Base-by-base conservation (phyloP, 768 basidiomycete genomes). In the Boletus pseudo-olivaceus region DNA sequence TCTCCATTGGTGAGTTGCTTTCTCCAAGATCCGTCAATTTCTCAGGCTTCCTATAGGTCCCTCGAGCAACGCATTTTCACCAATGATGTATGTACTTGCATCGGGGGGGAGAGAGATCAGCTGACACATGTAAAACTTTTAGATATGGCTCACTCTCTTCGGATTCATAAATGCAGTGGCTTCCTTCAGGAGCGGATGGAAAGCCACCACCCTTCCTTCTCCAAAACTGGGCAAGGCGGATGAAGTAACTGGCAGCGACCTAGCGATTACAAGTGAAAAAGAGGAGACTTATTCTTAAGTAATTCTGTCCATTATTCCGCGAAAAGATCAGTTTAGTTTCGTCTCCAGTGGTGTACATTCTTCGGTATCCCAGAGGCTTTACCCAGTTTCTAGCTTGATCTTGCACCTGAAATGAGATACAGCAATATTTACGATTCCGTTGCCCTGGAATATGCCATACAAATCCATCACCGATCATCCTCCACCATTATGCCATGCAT, bases 181-280 rank as follows among this genome's bases (percentile, higher is more conserved):
- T 6, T 79, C 85, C 3, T 87, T 88, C 72, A 73, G 83, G 61
- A 80, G 78, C 35, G 86, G 86, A 4, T 90, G 88, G 88, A 82
- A 77, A 53, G 85, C 87, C 2, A 87, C 85, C 15, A 78, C 83
- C 8, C 47, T 68, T 5, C 52, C 59, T 38, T 53, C 57, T 44
- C 19, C 49, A 15, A 60, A 54, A 19, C 6, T 11, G 14, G 17
- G 26, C 20, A 54, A 47, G 33, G 9, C 27, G 7, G 17, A 42
- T 48, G 56, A 58, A 4, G 26, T 20, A 4, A 17, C 20, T 29
- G 59, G 47, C 19, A 49, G 43, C 32, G 55, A 55, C 33, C 27
- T 47, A 27, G 35, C 12, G 37, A 29, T 53, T 27, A 17, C 49
- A 37, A 19, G 39, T 32, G 61, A 67, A 33, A 58, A 58, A 45